These are phyloP conservation scores for Rhodotorula paludigena DNA, from an alignment of 768 basidiomycete species.

Conservation along the genomic window DNA sequence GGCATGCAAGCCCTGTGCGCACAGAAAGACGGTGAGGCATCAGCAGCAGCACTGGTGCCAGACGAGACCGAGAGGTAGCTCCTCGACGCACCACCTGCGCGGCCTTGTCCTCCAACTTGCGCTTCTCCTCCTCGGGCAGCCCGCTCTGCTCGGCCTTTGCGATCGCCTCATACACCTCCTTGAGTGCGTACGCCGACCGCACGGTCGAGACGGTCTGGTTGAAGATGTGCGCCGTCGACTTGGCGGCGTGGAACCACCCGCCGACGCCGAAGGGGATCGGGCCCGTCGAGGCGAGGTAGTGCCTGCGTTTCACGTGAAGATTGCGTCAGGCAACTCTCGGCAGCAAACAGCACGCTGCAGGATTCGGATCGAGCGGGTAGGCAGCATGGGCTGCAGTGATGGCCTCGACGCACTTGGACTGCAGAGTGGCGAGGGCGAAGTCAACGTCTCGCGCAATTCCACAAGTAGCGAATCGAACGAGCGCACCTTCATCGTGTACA, in stretches of 20 bases:
- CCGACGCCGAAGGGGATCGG: conserved; percentile 65
- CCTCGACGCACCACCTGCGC: conserved; percentile 64
- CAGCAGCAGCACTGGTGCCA: not conserved
- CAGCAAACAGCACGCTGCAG: no score
- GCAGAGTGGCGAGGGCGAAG: not conserved
- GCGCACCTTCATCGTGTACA: conserved; percentile 63
- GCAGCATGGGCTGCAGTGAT: no score
- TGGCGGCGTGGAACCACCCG: conserved; percentile 87
- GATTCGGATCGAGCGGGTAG: no score
- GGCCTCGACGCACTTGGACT: not conserved
- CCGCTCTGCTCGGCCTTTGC: conserved; percentile 83
- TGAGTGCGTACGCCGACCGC: conserved; percentile 68
- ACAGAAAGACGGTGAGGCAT: not conserved
- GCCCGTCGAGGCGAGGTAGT: conserved; percentile 68
- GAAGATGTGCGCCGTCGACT: conserved; percentile 87
- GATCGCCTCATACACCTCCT: conserved; percentile 84
- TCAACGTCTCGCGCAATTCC: not conserved
- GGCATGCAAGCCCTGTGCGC: conserved; percentile 63
- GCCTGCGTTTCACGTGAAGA: no score
- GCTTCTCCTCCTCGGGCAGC: conserved; percentile 69
- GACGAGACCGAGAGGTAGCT: not conserved
- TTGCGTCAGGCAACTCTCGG: no score
- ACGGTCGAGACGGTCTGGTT: conserved; percentile 50
- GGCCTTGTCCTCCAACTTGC: conserved; percentile 79
- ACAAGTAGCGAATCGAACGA: conserved; percentile 45